phyloP scores from a whole-genome alignment of 2,329 filamentous ascomycete species.

The Paecilomyces sp. region DNA sequence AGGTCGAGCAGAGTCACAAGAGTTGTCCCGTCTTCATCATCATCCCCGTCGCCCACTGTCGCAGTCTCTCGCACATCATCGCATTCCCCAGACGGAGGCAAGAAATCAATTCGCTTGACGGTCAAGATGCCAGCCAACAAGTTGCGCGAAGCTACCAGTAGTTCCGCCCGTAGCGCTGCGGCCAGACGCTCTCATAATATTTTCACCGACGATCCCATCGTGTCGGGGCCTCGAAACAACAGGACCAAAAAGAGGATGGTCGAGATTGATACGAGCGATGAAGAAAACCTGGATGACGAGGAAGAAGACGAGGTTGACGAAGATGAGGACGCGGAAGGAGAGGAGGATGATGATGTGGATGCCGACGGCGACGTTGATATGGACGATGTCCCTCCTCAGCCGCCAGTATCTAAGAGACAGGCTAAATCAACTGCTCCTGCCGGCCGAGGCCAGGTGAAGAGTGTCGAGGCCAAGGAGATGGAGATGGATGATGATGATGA shows the following conservation, averaged over 20 bases:
- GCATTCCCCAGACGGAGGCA: slow-evolving; percentile 25
- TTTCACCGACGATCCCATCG: slow-evolving; percentile 39
- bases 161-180: slow-evolving; percentile 16
- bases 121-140: slow-evolving; percentile 45
- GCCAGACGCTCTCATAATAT: slow-evolving; percentile 33
- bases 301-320: slow-evolving; percentile 30
- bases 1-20: slow-evolving; percentile 31
- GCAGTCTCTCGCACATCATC: slow-evolving; percentile 30
- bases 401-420: slow-evolving; percentile 27
- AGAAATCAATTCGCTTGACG: slow-evolving; percentile 39
- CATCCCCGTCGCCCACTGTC: slow-evolving; percentile 10
- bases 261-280: slow-evolving; percentile 40
- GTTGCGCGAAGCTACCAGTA: slow-evolving; percentile 40
- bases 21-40: slow-evolving; percentile 16
- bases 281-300: slow-evolving; percentile 39
- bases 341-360: slow-evolving; percentile 27
- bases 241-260: slow-evolving; percentile 38
- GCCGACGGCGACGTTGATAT: slow-evolving; percentile 34
- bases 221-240: slow-evolving; percentile 40
- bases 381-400: slow-evolving; percentile 38
- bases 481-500: slow-evolving; percentile 46
- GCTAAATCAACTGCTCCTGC: slow-evolving; percentile 30
- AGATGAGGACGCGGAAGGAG: slow-evolving; percentile 26
- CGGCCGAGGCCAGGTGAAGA: slow-evolving; percentile 32
- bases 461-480: slow-evolving; percentile 43